Percentiles rank a stretch among this genome's conserved stretches.
These are phyloP conservation scores for Aspergillus sp. DNA, from an alignment of 2,329 filamentous ascomycete species.

Conservation along the genomic window DNA sequence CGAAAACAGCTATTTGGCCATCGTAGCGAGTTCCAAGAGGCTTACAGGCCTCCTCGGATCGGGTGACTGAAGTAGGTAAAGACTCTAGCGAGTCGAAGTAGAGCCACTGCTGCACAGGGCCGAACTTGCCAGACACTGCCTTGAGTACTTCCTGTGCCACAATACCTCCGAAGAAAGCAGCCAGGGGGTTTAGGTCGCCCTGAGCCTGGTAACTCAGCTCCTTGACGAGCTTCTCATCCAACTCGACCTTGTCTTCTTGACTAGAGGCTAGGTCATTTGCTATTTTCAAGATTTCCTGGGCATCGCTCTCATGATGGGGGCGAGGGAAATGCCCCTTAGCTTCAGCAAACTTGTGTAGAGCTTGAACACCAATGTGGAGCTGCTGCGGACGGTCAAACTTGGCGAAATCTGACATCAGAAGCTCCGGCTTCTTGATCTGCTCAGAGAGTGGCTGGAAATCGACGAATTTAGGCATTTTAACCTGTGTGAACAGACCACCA, in stretches of 20 bases:
- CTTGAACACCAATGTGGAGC: conserved; percentile 88
- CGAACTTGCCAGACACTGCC: conserved; percentile 95
- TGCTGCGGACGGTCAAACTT: conserved; percentile 95
- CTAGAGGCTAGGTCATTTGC: conserved; percentile 70
- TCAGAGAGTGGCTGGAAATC: conserved; percentile 80
- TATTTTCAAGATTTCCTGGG: conserved; percentile 71
- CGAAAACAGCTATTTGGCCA: conserved; percentile 95
- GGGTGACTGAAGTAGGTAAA: conserved; percentile 69
- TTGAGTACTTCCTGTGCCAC: conserved; percentile 94
- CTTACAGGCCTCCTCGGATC: conserved; percentile 85
- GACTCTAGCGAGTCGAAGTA: conserved; percentile 99
- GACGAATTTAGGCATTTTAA: conserved; percentile 96
- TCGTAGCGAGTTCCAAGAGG: conserved; percentile 86
- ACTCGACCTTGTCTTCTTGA: conserved; percentile 70
- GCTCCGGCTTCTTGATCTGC: conserved; percentile 81
- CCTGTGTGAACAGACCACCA: conserved; percentile 88
- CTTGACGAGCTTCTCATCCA: conserved; percentile 88
- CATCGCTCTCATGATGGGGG: conserved; percentile 83
- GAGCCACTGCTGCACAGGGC: conserved; percentile 91
- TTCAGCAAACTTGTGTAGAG: conserved; percentile 81
- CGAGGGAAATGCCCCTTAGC: conserved; percentile 73
- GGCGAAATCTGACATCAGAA: conserved; percentile 90
- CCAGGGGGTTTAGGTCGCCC: conserved; percentile 88
- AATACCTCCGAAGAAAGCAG: conserved; percentile 91
- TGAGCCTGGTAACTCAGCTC: conserved; percentile 93